Percentiles rank a stretch among this genome's conserved stretches.
These are phyloP conservation scores for Daedaleopsis sinensis DNA, from an alignment of 768 basidiomycete species.

Conservation along the genomic window DNA sequence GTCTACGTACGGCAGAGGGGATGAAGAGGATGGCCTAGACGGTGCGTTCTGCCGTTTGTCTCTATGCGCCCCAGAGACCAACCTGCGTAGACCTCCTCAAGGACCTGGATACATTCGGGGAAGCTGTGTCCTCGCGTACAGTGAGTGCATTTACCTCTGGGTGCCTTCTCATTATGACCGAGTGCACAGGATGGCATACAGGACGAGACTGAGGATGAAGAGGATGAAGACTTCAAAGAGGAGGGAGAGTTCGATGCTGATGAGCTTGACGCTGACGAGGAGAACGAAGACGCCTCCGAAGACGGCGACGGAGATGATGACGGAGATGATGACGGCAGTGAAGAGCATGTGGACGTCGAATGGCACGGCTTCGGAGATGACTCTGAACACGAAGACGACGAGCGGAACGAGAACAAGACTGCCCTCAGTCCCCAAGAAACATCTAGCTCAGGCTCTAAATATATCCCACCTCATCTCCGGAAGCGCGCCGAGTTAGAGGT, in stretches of 20 bases:
- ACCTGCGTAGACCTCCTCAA: conserved; percentile 28
- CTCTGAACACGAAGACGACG: neutral
- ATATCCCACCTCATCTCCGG: conserved; percentile 84
- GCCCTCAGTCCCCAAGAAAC: neutral
- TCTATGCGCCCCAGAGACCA: neutral
- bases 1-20: conserved; percentile 43
- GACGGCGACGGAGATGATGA: conserved; percentile 18
- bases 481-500: conserved; percentile 43
- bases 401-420: conserved; percentile 26
- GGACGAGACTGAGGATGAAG: conserved; percentile 6
- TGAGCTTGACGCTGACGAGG: conserved; percentile 28
- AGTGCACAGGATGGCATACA: neutral
- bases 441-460: conserved; percentile 45
- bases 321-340: conserved; percentile 15
- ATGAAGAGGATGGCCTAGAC: conserved; percentile 80
- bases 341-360: conserved; percentile 35
- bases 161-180: neutral
- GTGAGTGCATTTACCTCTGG: conserved; percentile 1
- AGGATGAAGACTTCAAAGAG: conserved; percentile 26
- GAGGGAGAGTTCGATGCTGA: conserved; percentile 25
- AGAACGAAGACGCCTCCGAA: conserved; percentile 12
- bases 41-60: conserved; percentile 49
- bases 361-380: conserved; percentile 29
- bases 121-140: conserved; percentile 11
- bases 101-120: conserved; percentile 30